Conservation (phyloP, 305 asterid species). For the Solanum aculeatissimum region DNA sequence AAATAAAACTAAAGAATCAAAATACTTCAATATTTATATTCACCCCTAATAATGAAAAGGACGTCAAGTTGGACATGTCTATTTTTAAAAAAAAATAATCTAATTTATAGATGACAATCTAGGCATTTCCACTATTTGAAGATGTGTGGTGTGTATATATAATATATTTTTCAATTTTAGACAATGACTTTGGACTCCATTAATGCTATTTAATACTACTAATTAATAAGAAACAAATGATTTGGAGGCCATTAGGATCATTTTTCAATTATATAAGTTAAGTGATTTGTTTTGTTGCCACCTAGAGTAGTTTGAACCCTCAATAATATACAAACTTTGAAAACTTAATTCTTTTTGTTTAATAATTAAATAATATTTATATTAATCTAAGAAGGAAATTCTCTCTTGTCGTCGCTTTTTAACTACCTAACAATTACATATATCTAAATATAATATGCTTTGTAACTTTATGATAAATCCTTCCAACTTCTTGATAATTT, state of each 20-base stretch:
- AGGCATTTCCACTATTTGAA: background rate
- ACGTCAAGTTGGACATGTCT: background rate
- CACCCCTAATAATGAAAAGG: background rate
- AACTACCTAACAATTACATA: background rate
- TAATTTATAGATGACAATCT: background rate
- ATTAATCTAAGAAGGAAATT: background rate
- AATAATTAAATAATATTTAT: background rate
- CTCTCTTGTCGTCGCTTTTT: background rate
- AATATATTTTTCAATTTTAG: background rate
- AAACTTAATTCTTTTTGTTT: background rate
- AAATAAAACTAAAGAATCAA: background rate
- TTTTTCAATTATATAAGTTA: background rate
- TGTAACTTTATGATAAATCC: background rate
- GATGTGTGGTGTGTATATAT: background rate
- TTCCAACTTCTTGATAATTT: background rate
- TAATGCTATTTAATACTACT: background rate
- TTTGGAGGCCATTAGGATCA: background rate
- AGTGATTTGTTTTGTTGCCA: background rate
- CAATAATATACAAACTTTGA: background rate
- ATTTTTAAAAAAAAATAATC: background rate
- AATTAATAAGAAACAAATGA: background rate
- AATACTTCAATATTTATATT: background rate
- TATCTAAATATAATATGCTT: background rate
- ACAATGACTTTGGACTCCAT: background rate
- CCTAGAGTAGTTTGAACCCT: background rate